These are phyloP conservation scores for Fusarium staphyleae DNA, from an alignment of 2,329 filamentous ascomycete genomes.

Conservation along the genomic window DNA sequence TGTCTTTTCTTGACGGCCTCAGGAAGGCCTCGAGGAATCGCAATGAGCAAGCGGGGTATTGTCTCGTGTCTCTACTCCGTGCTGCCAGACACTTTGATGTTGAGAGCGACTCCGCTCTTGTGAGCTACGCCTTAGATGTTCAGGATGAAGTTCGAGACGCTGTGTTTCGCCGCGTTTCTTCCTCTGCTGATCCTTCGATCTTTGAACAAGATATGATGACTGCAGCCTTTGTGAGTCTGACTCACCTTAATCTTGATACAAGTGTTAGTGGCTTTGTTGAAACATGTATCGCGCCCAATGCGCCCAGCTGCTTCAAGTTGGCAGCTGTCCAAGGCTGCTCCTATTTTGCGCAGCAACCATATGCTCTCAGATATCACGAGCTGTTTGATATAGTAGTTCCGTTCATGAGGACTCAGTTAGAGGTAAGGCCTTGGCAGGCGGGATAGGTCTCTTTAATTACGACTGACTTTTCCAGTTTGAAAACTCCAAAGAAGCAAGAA, in stretches of 20 bases:
- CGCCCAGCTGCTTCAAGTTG: slow-evolving; percentile 67
- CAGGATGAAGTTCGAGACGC: slow-evolving; percentile 73
- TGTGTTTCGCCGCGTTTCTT: slow-evolving; percentile 63
- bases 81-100: slow-evolving; percentile 69
- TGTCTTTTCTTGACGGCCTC: slow-evolving; percentile 68
- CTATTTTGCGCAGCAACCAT: slow-evolving; percentile 64
- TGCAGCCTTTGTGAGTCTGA: slow-evolving; percentile 69
- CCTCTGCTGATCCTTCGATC: slow-evolving; percentile 54
- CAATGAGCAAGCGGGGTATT: slow-evolving; percentile 72
- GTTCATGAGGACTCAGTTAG: slow-evolving; percentile 64
- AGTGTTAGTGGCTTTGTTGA: slow-evolving; percentile 64
- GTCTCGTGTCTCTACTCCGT: slow-evolving; percentile 67
- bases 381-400: slow-evolving; percentile 63
- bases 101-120: slow-evolving; percentile 68
- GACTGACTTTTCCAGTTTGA: slow-evolving; percentile 22
- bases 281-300: slow-evolving; percentile 62
- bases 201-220: slow-evolving; percentile 72
- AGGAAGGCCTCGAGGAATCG: slow-evolving; percentile 69
- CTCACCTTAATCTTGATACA: slow-evolving; percentile 66
- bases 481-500: slow-evolving; percentile 22
- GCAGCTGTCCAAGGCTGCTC: slow-evolving; percentile 68
- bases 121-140: slow-evolving; percentile 73
- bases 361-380: slow-evolving; percentile 58
- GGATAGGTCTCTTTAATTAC: neutral
- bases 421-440: slow-evolving; percentile 52